These are phyloP conservation scores for Apiospora sp. DNA, from an alignment of 2,329 filamentous ascomycete species.

Conservation along the genomic window DNA sequence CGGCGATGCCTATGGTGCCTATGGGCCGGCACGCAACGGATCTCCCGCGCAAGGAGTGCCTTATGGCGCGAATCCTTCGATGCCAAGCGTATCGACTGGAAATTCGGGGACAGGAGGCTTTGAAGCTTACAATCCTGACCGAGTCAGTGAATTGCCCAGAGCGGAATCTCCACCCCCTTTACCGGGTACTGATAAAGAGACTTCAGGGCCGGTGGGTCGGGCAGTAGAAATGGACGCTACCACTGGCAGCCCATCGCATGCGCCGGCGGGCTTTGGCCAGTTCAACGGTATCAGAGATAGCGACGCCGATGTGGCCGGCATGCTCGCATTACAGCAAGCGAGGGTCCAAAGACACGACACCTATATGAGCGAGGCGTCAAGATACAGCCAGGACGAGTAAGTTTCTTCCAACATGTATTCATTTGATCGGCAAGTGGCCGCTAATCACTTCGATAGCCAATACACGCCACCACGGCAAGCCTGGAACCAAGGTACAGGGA, in stretches of 20 bases:
- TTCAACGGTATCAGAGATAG: slow-evolving; percentile 64
- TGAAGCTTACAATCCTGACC: slow-evolving; percentile 54
- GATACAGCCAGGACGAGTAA: slow-evolving; percentile 79
- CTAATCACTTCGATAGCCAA: slow-evolving; percentile 47
- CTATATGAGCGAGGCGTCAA: slow-evolving; percentile 71
- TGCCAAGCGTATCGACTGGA: slow-evolving; percentile 46
- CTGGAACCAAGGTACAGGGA: slow-evolving; percentile 59
- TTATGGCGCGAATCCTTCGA: slow-evolving; percentile 49
- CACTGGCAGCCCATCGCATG: slow-evolving; percentile 58
- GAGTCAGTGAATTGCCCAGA: slow-evolving; percentile 57
- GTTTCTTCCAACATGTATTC: slow-evolving; percentile 41
- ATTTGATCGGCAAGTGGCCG: background rate
- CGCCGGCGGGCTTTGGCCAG: slow-evolving; percentile 53
- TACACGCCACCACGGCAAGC: slow-evolving; percentile 64
- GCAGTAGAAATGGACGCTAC: slow-evolving; percentile 83
- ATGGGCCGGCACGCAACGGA: slow-evolving; percentile 41
- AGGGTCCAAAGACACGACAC: slow-evolving; percentile 55
- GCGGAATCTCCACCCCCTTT: slow-evolving; percentile 72
- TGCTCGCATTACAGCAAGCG: slow-evolving; percentile 74
- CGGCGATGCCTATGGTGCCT: slow-evolving; percentile 36
- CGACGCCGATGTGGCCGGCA: slow-evolving; percentile 76
- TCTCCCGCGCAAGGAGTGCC: slow-evolving; percentile 49
- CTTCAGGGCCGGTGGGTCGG: slow-evolving; percentile 59
- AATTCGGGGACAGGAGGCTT: slow-evolving; percentile 44
- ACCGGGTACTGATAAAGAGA: slow-evolving; percentile 51